phyloP scores from a whole-genome alignment of 768 basidiomycete genomes.

The Mycena floridula region DNA sequence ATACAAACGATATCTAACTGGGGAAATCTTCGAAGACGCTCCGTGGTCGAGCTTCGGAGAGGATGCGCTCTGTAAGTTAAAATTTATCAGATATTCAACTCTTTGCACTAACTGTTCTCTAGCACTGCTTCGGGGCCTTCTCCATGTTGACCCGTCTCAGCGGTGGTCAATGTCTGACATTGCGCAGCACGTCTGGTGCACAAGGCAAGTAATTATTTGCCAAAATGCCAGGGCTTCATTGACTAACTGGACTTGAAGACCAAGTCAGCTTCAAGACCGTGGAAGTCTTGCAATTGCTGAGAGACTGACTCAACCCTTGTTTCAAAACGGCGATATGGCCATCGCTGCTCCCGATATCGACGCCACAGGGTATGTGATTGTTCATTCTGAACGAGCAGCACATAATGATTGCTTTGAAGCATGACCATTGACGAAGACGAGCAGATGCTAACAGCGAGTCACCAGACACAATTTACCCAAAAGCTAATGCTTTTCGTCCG shows the following conservation, averaged over 20 bases:
- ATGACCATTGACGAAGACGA: slow-evolving; percentile 53
- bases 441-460: slow-evolving; percentile 50
- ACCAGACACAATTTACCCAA: slow-evolving; percentile 73
- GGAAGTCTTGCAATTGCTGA: slow-evolving; percentile 54
- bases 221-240: slow-evolving; percentile 1
- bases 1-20: slow-evolving; percentile 67
- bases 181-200: slow-evolving; percentile 64
- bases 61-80: slow-evolving; percentile 54
- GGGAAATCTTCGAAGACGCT: slow-evolving; percentile 62
- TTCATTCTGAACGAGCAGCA: background rate
- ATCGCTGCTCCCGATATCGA: slow-evolving; percentile 55
- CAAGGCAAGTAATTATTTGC: slow-evolving; percentile 39
- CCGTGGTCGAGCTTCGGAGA: slow-evolving; percentile 73
- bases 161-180: slow-evolving; percentile 57
- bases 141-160: slow-evolving; percentile 62
- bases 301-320: slow-evolving; percentile 61
- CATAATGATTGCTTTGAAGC: slow-evolving; percentile 8
- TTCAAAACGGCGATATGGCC: slow-evolving; percentile 67
- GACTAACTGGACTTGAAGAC: slow-evolving; percentile 29
- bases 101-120: background rate
- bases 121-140: slow-evolving; percentile 75
- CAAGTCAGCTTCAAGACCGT: slow-evolving; percentile 59
- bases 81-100: background rate
- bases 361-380: slow-evolving; percentile 20
- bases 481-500: slow-evolving; percentile 76